Evolutionary conservation across 2,329 filamentous ascomycete genomes (phyloP).

Genomic region (Fusarium odoratissimum): DNA sequence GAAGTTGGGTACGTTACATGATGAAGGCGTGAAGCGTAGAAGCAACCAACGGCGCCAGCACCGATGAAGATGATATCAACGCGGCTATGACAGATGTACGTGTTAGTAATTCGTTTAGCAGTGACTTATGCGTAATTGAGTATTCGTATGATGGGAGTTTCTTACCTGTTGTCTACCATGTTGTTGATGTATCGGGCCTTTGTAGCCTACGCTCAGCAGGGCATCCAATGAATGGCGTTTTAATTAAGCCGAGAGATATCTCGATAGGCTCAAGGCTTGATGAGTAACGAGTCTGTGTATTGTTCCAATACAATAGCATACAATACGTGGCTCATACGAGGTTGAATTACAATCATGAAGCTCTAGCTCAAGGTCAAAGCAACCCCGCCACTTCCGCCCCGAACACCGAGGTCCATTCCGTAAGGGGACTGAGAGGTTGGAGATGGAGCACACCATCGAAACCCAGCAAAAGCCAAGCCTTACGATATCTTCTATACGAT

Average conservation of each 20-base stretch:
- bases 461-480: slow-evolving; percentile 22
- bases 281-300: not conserved
- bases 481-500: not conserved
- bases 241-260: not conserved
- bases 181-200: not conserved
- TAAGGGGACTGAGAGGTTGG: slow-evolving; percentile 22
- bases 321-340: slow-evolving; percentile 3
- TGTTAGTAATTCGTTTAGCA: slow-evolving; percentile 16
- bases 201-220: slow-evolving; percentile 3
- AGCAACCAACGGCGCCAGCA: slow-evolving; percentile 77
- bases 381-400: slow-evolving; percentile 27
- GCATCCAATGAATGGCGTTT: not conserved
- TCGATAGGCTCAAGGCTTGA: not conserved
- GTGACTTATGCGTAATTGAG: not conserved
- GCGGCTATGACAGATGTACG: slow-evolving; percentile 22
- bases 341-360: slow-evolving; percentile 8
- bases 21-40: slow-evolving; percentile 77
- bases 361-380: not conserved
- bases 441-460: slow-evolving; percentile 34
- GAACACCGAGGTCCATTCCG: slow-evolving; percentile 27
- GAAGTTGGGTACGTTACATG: slow-evolving; percentile 55
- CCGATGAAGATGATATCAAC: slow-evolving; percentile 74
- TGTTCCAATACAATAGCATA: not conserved
- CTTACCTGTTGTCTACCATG: slow-evolving; percentile 37
- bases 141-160: not conserved